Evolutionary conservation across 2,329 filamentous ascomycete species (phyloP).

Genomic region (Xylariaceae sp.): DNA sequence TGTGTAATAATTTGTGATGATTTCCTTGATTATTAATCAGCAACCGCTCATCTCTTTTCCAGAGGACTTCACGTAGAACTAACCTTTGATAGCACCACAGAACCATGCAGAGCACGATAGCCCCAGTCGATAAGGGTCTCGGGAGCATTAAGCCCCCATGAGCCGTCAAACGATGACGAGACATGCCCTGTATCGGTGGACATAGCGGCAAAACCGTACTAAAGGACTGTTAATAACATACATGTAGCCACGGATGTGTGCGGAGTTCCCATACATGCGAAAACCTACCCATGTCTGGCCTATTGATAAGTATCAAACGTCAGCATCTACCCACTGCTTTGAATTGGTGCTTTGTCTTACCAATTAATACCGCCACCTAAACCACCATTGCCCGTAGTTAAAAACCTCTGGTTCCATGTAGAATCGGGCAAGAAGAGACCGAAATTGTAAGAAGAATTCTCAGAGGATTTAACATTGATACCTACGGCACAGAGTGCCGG

Average conservation of each 20-base stretch:
- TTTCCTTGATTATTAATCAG: constrained; percentile 38
- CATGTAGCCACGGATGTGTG: not conserved
- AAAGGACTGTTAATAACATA: not conserved
- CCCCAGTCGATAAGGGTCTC: constrained; percentile 49
- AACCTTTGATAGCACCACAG: constrained; percentile 52
- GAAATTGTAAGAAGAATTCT: constrained; percentile 40
- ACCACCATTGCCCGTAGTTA: constrained; percentile 39
- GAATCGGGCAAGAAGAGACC: constrained; percentile 41
- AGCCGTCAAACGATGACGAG: constrained; percentile 37
- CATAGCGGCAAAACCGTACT: constrained; percentile 50
- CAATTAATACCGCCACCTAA: constrained; percentile 42
- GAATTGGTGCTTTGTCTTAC: too few relatives aligned
- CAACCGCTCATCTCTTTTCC: not conserved
- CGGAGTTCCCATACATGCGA: constrained; percentile 31
- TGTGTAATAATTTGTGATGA: constrained; percentile 57
- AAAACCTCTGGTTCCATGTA: constrained; percentile 39
- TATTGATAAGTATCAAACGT: constrained; percentile 10
- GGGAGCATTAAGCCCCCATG: constrained; percentile 48
- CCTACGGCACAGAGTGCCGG: constrained; percentile 39
- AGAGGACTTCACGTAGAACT: not conserved
- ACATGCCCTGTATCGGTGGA: constrained; percentile 53
- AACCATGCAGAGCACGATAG: constrained; percentile 53
- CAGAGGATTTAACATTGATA: constrained; percentile 40
- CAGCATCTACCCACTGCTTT: not conserved
- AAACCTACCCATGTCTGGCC: constrained; percentile 50